Evolutionary conservation across 1,139 yeast species (phyloP), one percentile per base, ranked within the genome.

Genomic region (Taphrina populina): DNA sequence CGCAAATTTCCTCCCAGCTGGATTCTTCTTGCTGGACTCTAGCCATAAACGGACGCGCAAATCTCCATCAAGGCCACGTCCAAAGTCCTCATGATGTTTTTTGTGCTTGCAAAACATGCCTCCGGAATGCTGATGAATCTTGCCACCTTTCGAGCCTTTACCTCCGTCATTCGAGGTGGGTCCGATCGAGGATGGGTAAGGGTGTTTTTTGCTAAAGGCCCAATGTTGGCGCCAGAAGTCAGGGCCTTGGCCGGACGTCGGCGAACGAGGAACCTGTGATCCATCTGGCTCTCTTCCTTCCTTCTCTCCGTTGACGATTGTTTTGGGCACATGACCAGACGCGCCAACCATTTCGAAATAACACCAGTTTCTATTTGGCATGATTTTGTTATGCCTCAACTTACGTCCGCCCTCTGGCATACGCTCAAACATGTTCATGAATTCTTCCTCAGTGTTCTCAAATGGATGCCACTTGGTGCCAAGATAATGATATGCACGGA

Each of bases 401-500:
- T 49, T 49, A 15, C 54, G 45, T 8, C 54, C 54, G 2, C 54
- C 54, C 24, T 49, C 54, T 5, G 54, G 54, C 33, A 40, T 40
- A n/a, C 54, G 54, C 17, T 49, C 54, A 15, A 49, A 49, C 39
- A 37, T 19, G 17, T 49, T 39, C 32, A 49, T 21, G 13, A 49
- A 15, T 30, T 49, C 54, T 19, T 49, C 54, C 33, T 49, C 54
- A 4, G 54, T 49, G 11, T 33, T 19, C 11, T 29, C 34, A 26
- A 49, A 49, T 8, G 47, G 47, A 26, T 37, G 45, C 54, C 54
- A 49, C 19, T 49, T 49, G 26, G 46, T 49, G 11, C 36, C 36
- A 11, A 49, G 27, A 29, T 49, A 49, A 26, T 49, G 54, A 33
- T 49, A 49, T 7, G 54, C 54, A 8, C 74, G 72, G 0, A 95